phyloP scores from a whole-genome alignment of 805 yeast species.

The Barnettozyma sucrosica region DNA sequence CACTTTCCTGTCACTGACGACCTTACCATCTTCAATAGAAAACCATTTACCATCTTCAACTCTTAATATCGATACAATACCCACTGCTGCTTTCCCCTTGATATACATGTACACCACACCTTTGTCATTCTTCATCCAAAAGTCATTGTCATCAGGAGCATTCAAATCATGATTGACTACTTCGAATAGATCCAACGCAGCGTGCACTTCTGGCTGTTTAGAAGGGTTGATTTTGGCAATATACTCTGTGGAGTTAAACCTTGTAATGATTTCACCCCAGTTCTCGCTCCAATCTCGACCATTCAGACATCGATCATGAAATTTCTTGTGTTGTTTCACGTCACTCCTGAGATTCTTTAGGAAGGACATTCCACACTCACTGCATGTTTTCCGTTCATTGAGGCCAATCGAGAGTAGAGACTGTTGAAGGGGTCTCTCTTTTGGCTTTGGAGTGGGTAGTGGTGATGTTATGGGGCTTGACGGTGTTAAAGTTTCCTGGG shows the following conservation, averaged over 20 bases:
- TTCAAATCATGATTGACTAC: constrained; percentile 55
- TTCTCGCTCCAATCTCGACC: constrained; percentile 45
- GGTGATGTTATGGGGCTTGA: constrained; percentile 15
- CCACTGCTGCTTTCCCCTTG: constrained; percentile 43
- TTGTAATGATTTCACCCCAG: constrained; percentile 28
- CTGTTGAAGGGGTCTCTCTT: constrained; percentile 12
- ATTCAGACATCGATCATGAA: constrained; percentile 42
- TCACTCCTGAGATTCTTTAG: constrained; percentile 37
- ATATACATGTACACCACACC: constrained; percentile 50
- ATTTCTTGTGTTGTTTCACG: constrained; percentile 41
- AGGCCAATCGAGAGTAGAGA: constrained; percentile 16
- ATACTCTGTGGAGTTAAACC: constrained; percentile 17
- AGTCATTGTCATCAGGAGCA: constrained; percentile 48
- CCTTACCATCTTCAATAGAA: constrained; percentile 42
- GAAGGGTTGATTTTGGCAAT: constrained; percentile 33
- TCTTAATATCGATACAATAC: constrained; percentile 49
- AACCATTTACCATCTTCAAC: constrained; percentile 51
- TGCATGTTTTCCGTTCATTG: constrained; percentile 32
- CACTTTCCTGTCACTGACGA: constrained; percentile 43
- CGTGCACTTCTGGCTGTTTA: constrained; percentile 28
- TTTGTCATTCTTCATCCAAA: constrained; percentile 30
- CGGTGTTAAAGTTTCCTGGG: not conserved
- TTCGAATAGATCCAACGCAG: constrained; percentile 37
- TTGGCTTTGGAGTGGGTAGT: not conserved
- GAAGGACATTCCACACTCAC: constrained; percentile 51